phyloP scores from a whole-genome alignment of 148 eudicot species.

The Rhododendron kiyosumense region DNA sequence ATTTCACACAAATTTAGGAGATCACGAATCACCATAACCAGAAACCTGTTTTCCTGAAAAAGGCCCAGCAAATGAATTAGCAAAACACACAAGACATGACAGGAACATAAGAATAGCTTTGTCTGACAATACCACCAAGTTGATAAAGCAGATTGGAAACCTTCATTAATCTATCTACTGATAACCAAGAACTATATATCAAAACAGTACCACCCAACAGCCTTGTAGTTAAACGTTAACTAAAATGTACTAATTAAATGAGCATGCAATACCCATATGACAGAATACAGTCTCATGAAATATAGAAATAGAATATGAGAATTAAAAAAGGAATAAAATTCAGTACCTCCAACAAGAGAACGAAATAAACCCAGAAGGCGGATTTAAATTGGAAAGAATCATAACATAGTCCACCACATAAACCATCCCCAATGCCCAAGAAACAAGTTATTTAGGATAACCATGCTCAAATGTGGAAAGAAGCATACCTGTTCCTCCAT shows the following conservation, averaged over 20 bases:
- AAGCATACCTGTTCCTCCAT: constrained; percentile 82
- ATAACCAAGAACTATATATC: neutral
- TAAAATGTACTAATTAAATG: neutral
- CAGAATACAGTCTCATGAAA: neutral
- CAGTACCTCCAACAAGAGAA: neutral
- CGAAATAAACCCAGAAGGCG: neutral
- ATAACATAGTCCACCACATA: neutral
- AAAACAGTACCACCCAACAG: neutral
- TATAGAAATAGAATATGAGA: neutral
- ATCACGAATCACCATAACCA: constrained; percentile 99
- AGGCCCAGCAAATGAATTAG: neutral
- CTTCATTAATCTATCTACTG: neutral
- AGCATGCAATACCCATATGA: neutral
- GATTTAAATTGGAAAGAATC: neutral
- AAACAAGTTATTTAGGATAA: neutral
- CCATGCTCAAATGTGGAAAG: neutral
- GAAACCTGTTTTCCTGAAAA: constrained; percentile 90
- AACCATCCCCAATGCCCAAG: neutral
- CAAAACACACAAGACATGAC: neutral
- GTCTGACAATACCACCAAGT: neutral
- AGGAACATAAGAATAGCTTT: neutral
- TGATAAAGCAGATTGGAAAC: neutral
- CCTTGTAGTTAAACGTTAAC: neutral
- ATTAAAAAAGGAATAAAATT: neutral
- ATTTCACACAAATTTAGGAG: constrained; percentile 88